Base-by-base conservation (phyloP, 139 green algal species). In the Micromonas pusilla region DNA sequence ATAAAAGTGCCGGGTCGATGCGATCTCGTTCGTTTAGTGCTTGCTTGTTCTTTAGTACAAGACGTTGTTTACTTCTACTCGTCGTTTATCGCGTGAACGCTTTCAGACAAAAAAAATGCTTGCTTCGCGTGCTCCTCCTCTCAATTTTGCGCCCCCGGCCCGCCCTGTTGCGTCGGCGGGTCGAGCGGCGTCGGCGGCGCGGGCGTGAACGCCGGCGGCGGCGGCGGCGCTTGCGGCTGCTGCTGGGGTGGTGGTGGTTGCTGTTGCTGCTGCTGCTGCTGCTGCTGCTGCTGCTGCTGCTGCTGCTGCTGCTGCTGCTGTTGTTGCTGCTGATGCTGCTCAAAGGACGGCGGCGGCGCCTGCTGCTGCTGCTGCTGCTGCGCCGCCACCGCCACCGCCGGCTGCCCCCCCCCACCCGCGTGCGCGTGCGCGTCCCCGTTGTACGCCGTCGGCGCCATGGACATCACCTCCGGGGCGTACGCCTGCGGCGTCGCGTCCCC, bases 231-330 rank as follows among this genome's bases (percentile, higher is more conserved):
- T 70, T 70, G 63, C 31, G 28, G 63, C 31, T 70, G 63, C n/a
- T 70, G 26, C 1, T 70, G 63, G 21, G 28, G 63, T 34, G 28
- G n/a, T 16, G 23, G 26, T 5, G 63, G 31, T 31, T 70, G n/a
- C 6, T 34, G 21, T 16, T 32, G 63, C 37, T 75, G 68, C 34
- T 34, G 6, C 38, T 73, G 66, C 33, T 75, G 68, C 37, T 75
- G 68, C 36, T 34, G 2, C 53, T 82, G 67, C 64, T 67, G 36
- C 63, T 73, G 32, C 4, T 73, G 26, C 3, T 83, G 66, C 60
- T 73, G 52, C 72, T 79, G 70, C 32, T 75, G 31, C 62, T 65
- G 25, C 39, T 83, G 62, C 79, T 80, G 70, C 52, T 67, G 36
- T 34, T 73, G 32, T 26, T 73, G 26, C 3, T 83, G 66, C 68